These are phyloP conservation scores for Hyphopichia burtonii DNA, from an alignment of 1,139 yeast genomes.

Conservation along the genomic window DNA sequence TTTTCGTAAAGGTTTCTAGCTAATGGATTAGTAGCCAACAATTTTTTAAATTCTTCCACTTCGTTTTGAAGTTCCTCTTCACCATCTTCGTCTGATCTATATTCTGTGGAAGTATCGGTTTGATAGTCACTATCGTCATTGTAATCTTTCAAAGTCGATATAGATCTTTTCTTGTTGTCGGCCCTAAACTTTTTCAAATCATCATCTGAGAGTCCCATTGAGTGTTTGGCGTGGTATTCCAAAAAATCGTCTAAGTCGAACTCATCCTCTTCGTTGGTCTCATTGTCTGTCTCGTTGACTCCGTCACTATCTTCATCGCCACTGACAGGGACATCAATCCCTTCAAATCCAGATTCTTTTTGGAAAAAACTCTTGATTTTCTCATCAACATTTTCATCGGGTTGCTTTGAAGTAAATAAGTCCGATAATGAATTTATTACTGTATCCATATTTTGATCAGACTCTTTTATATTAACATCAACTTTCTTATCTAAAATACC, in stretches of 20 bases:
- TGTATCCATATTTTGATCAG: background rate
- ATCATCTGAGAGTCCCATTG: conserved; percentile 40
- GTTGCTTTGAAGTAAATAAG: conserved; percentile 6
- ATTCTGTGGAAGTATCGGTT: conserved; percentile 14
- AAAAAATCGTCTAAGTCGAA: conserved; percentile 51
- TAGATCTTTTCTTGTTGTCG: conserved; percentile 2
- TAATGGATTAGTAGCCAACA: background rate
- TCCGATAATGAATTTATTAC: background rate
- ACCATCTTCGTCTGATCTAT: conserved; percentile 5
- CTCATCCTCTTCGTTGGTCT: conserved; percentile 3
- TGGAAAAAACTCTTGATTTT: conserved; percentile 10
- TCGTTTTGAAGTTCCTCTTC: conserved; percentile 7
- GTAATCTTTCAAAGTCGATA: conserved; percentile 11
- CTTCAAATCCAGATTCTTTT: conserved; percentile 9
- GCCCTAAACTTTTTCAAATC: conserved; percentile 28
- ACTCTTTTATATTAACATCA: background rate
- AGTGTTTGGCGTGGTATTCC: conserved; percentile 56
- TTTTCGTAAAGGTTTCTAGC: background rate
- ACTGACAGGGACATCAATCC: conserved; percentile 8
- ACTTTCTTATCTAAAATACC: background rate
- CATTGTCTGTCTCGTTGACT: too few species aligned
- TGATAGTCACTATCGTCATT: conserved; percentile 21
- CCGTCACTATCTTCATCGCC: conserved; percentile 5
- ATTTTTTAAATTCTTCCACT: background rate
- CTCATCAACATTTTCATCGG: conserved; percentile 9